Evolutionary conservation across 73 alveolate genomes (phyloP).

Genomic region (Vitrella brassicaformis): DNA sequence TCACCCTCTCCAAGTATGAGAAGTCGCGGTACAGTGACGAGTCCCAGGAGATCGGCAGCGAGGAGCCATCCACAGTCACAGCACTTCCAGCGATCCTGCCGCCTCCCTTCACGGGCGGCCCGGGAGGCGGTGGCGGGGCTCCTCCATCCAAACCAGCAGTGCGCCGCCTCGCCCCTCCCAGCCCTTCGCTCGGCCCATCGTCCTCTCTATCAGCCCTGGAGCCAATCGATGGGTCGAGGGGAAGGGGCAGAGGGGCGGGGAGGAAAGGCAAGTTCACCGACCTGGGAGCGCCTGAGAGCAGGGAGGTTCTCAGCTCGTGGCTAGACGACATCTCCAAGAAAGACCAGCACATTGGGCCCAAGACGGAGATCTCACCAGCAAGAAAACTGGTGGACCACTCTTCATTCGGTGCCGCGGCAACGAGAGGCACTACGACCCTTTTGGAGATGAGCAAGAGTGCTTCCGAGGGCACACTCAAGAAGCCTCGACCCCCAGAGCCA

Average conservation of each 20-base stretch:
- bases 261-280: not conserved
- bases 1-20: not conserved
- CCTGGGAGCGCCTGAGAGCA: too few relatives aligned
- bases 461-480: not conserved
- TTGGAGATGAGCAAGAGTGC: not conserved
- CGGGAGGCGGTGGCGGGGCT: not conserved
- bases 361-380: not conserved
- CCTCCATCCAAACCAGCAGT: not conserved
- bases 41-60: not conserved
- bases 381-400: not conserved
- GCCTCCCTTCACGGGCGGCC: not conserved
- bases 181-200: not conserved
- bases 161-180: not conserved
- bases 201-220: not conserved
- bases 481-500: not conserved
- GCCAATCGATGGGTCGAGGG: not conserved
- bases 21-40: not conserved
- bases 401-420: not conserved
- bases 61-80: not conserved
- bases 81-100: not conserved
- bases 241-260: not conserved
- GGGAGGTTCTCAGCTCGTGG: not conserved
- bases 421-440: not conserved
- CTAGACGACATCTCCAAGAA: not conserved
- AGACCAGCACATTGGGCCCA: not conserved